Conservation (phyloP, 352 stramenopile species). For the Pythium grandisporangium region DNA sequence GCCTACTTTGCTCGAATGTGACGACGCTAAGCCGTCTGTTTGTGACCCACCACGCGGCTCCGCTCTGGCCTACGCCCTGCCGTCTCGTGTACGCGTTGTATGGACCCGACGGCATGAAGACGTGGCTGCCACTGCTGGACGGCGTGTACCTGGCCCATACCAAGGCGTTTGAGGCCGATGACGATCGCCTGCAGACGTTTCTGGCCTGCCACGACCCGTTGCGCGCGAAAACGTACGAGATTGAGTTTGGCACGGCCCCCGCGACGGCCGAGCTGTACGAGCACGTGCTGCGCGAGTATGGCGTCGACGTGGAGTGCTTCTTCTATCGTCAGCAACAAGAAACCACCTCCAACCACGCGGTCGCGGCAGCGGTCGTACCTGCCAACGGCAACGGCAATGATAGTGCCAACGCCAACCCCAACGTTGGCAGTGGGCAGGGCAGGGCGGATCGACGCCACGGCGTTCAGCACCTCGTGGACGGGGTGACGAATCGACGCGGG, state of each 20-base stretch:
- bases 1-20: conserved; percentile 55
- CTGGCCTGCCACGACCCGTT: conserved; percentile 71
- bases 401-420: no score
- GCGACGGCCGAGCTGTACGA: conserved; percentile 59
- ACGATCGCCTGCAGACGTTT: conserved; percentile 44
- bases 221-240: conserved; percentile 72
- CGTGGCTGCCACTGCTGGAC: conserved; percentile 74
- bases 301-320: conserved; percentile 43
- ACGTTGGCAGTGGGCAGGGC: no score
- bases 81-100: conserved; percentile 66
- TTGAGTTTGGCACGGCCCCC: conserved; percentile 61
- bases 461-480: conserved; percentile 26
- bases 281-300: conserved; percentile 66
- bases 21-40: conserved; percentile 51
- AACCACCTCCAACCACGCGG: not conserved
- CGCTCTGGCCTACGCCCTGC: conserved; percentile 49
- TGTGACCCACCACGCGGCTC: conserved; percentile 23
- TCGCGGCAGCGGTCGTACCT: conserved; percentile 9
- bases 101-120: conserved; percentile 53
- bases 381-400: not conserved
- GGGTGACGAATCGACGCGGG: conserved; percentile 29
- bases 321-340: conserved; percentile 5
- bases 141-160: conserved; percentile 59
- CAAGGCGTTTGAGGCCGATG: conserved; percentile 47
- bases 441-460: no score